Conservation (phyloP, 1,284 basidiomycete genomes). For the Peniophora sp. region DNA sequence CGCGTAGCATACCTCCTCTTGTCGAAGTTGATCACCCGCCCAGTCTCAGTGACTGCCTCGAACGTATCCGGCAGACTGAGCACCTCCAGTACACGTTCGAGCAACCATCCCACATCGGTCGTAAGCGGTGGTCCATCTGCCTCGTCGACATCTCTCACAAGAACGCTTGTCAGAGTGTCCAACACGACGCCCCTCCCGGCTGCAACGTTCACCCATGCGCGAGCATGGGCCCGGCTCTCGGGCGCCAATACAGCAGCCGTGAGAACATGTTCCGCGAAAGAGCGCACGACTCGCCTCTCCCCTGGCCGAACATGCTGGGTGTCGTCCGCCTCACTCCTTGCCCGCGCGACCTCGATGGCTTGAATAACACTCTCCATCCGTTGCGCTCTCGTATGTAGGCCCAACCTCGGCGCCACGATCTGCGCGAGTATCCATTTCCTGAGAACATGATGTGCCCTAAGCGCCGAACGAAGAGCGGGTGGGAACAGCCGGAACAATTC, state of each 20-base stretch:
- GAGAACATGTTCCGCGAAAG: slow-evolving; percentile 69
- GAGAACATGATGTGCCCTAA: slow-evolving; percentile 64
- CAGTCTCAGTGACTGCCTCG: slow-evolving; percentile 41
- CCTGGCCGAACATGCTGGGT: slow-evolving; percentile 21
- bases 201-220: slow-evolving; percentile 69
- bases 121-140: slow-evolving; percentile 43
- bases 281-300: slow-evolving; percentile 56
- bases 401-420: slow-evolving; percentile 53
- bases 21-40: slow-evolving; percentile 66
- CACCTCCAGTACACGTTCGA: slow-evolving; percentile 73
- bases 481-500: slow-evolving; percentile 65
- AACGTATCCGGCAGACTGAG: slow-evolving; percentile 66
- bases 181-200: slow-evolving; percentile 44
- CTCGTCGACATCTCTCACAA: slow-evolving; percentile 36
- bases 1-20: slow-evolving; percentile 56
- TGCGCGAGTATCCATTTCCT: slow-evolving; percentile 71
- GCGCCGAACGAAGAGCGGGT: slow-evolving; percentile 62
- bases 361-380: slow-evolving; percentile 65
- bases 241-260: slow-evolving; percentile 65
- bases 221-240: slow-evolving; percentile 63
- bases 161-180: slow-evolving; percentile 51
- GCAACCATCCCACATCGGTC: slow-evolving; percentile 72
- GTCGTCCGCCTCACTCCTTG: slow-evolving; percentile 39
- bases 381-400: slow-evolving; percentile 52
- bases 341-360: slow-evolving; percentile 62